phyloP scores from a whole-genome alignment of 192 early-diverging fungal genomes.

The Irineochytrium annulatum region DNA sequence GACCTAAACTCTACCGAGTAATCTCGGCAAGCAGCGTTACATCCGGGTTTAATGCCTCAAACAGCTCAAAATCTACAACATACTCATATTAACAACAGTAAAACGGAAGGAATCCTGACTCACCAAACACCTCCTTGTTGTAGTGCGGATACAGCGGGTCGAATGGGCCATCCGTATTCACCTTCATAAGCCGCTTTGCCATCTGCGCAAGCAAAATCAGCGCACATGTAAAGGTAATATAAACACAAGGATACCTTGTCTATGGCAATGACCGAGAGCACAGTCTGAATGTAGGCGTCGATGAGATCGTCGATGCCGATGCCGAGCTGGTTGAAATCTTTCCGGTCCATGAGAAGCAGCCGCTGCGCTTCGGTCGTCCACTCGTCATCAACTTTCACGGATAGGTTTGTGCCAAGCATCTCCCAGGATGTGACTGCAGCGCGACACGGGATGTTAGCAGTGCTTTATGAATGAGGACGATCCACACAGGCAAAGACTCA shows the following conservation, averaged over 20 bases:
- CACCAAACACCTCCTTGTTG: slow-evolving; percentile 32
- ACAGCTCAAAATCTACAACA: slow-evolving; percentile 39
- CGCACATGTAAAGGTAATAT: too few relatives aligned
- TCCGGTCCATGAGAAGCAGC: slow-evolving; percentile 82
- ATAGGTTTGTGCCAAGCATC: slow-evolving; percentile 85
- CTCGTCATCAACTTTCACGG: slow-evolving; percentile 68
- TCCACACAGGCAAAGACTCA: slow-evolving; percentile 29
- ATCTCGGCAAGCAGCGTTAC: slow-evolving; percentile 38
- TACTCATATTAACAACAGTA: slow-evolving; percentile 31
- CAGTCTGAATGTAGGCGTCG: slow-evolving; percentile 86
- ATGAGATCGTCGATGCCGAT: slow-evolving; percentile 83
- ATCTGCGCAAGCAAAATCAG: too few relatives aligned
- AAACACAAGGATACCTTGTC: too few relatives aligned
- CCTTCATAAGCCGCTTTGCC: slow-evolving; percentile 32
- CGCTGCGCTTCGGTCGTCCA: slow-evolving; percentile 81
- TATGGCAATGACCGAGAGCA: slow-evolving; percentile 81
- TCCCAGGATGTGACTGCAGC: slow-evolving; percentile 70
- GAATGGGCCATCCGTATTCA: slow-evolving; percentile 2
- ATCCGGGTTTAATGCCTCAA: slow-evolving; percentile 47
- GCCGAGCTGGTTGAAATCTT: slow-evolving; percentile 85
- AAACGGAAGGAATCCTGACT: background rate
- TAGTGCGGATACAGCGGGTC: slow-evolving; percentile 24
- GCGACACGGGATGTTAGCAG: background rate
- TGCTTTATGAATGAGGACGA: background rate
- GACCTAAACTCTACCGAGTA: too few relatives aligned